Evolutionary conservation across 352 stramenopile species (phyloP).

Genomic region (Sclerospora graminicola): DNA sequence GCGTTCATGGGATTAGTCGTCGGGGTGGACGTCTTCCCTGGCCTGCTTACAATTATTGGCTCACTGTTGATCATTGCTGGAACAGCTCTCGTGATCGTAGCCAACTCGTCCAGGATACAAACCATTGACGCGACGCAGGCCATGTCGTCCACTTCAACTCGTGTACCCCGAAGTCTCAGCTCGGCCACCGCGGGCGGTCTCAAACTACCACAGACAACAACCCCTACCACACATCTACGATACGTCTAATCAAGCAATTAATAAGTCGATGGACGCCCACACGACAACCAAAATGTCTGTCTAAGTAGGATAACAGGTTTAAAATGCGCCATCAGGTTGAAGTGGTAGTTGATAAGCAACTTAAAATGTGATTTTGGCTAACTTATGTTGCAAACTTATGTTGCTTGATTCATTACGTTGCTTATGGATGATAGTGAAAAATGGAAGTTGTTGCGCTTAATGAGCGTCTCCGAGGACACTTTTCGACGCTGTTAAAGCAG

Average conservation of each 20-base stretch:
- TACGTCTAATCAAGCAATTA: constrained; percentile 14
- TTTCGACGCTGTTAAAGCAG: constrained; percentile 47
- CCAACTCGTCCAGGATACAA: constrained; percentile 64
- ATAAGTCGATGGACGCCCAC: not conserved
- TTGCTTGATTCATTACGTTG: constrained; percentile 1
- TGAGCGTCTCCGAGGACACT: constrained; percentile 49
- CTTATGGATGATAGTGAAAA: not conserved
- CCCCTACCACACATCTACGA: constrained; percentile 10
- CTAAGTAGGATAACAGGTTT: too few species aligned
- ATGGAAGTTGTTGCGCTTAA: constrained; percentile 66
- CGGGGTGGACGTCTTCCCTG: constrained; percentile 69
- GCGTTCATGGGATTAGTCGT: constrained; percentile 62
- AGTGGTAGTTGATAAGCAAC: too few species aligned
- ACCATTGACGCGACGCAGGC: constrained; percentile 77
- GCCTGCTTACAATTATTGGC: constrained; percentile 50
- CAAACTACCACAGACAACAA: constrained; percentile 12
- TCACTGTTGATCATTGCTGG: constrained; percentile 59
- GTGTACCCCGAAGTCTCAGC: constrained; percentile 31
- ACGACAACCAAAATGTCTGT: too few species aligned
- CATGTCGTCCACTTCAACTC: constrained; percentile 39
- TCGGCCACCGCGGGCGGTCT: constrained; percentile 13
- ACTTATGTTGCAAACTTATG: too few species aligned
- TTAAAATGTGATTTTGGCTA: too few species aligned
- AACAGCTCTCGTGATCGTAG: constrained; percentile 60
- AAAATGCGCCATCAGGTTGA: too few species aligned